phyloP scores from a whole-genome alignment of 1,139 yeast species.

The Lodderomyces orthopsilosis region DNA sequence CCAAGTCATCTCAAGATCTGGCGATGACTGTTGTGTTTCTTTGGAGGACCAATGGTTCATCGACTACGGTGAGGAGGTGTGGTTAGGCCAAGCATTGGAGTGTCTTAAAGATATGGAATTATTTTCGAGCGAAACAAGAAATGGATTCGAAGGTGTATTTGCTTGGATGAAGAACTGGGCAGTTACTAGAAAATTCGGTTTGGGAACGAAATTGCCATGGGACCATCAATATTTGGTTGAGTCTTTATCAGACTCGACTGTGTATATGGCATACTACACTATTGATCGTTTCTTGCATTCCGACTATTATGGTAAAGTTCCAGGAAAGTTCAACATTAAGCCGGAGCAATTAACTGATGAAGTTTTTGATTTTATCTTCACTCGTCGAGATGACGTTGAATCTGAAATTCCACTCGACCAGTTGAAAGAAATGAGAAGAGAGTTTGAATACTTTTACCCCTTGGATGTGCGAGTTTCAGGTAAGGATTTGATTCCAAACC shows the following conservation, averaged over 20 bases:
- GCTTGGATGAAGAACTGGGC: constrained; percentile 99
- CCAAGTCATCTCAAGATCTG: constrained; percentile 86
- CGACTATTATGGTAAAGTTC: constrained; percentile 77
- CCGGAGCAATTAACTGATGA: constrained; percentile 91
- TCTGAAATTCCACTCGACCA: constrained; percentile 66
- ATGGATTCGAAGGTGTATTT: constrained; percentile 91
- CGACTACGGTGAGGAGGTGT: constrained; percentile 92
- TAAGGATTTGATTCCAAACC: constrained; percentile 96
- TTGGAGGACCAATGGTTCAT: constrained; percentile 98
- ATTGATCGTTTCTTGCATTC: constrained; percentile 81
- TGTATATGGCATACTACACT: constrained; percentile 95
- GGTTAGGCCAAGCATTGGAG: constrained; percentile 86
- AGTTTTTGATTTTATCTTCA: constrained; percentile 88
- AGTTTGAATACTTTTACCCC: constrained; percentile 94
- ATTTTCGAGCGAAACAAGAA: constrained; percentile 78
- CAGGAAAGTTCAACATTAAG: constrained; percentile 70
- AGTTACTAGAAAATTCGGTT: constrained; percentile 92
- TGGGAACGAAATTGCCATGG: constrained; percentile 97
- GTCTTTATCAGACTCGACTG: constrained; percentile 92
- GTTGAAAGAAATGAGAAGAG: constrained; percentile 78
- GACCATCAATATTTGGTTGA: constrained; percentile 91
- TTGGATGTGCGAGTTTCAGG: constrained; percentile 90
- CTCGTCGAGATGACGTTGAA: constrained; percentile 59
- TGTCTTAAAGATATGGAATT: constrained; percentile 78
- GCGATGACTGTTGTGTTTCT: constrained; percentile 95